A percentile compares a stretch with the other conserved stretches of the same genome.
Evolutionary conservation across 768 basidiomycete genomes (phyloP).

Genomic region (Pleurotus tuoliensis): DNA sequence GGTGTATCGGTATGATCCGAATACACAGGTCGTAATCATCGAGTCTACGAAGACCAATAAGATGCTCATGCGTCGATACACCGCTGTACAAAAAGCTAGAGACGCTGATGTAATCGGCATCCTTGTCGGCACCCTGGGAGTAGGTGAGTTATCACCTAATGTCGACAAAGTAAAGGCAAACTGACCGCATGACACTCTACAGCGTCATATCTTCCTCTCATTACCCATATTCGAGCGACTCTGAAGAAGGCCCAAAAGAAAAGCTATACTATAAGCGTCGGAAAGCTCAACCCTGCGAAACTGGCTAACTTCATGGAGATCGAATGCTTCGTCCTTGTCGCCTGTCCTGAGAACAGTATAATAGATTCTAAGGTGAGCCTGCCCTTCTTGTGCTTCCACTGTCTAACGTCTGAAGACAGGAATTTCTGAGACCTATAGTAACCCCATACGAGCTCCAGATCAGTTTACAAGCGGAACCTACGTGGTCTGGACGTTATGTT

Average conservation of each 20-base stretch:
- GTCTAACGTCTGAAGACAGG: slow-evolving; percentile 38
- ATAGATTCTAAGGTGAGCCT: slow-evolving; percentile 60
- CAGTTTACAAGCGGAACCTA: slow-evolving; percentile 65
- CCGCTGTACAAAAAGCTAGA: slow-evolving; percentile 79
- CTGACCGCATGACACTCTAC: no score
- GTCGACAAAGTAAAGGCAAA: no score
- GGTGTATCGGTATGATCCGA: slow-evolving; percentile 79
- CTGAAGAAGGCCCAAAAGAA: slow-evolving; percentile 75
- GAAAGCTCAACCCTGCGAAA: slow-evolving; percentile 92
- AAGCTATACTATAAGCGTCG: slow-evolving; percentile 91
- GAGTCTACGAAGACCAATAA: slow-evolving; percentile 73
- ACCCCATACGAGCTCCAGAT: slow-evolving; percentile 90
- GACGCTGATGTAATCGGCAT: slow-evolving; percentile 95
- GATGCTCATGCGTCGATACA: slow-evolving; percentile 88
- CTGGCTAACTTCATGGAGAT: slow-evolving; percentile 95
- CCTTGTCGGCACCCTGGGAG: slow-evolving; percentile 89
- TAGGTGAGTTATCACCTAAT: slow-evolving; percentile 45
- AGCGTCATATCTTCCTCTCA: slow-evolving; percentile 86
- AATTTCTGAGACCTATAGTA: slow-evolving; percentile 86
- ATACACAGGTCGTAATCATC: slow-evolving; percentile 36
- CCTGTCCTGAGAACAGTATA: slow-evolving; percentile 90
- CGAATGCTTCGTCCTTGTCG: slow-evolving; percentile 92
- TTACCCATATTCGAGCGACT: slow-evolving; percentile 72
- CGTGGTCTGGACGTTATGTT: slow-evolving; percentile 76
- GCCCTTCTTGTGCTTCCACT: not conserved